phyloP scores from a whole-genome alignment of 164 flowering plant species.

The Stephania cephalantha region DNA sequence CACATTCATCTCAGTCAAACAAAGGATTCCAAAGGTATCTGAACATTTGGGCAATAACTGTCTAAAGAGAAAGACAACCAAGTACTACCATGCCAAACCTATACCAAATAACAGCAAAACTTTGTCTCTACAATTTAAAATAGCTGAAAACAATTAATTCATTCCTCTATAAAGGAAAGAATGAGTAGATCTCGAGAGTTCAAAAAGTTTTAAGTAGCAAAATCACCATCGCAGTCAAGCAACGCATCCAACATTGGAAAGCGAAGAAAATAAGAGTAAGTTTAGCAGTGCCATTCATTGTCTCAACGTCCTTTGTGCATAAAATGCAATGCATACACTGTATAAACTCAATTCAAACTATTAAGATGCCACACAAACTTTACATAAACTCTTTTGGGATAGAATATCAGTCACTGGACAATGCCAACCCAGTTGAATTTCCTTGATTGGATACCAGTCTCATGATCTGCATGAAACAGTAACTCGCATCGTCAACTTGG shows the following conservation, averaged over 20 bases:
- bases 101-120: not conserved
- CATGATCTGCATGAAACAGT: too few species aligned
- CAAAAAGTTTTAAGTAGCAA: not conserved
- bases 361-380: too few species aligned
- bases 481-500: too few species aligned
- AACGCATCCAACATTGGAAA: not conserved
- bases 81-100: not conserved
- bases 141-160: not conserved
- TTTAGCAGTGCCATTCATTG: not conserved
- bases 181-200: too few species aligned
- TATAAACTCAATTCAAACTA: not conserved
- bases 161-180: not conserved
- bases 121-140: not conserved
- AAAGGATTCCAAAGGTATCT: too few species aligned
- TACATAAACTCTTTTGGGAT: too few species aligned
- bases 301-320: too few species aligned
- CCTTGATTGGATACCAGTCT: too few species aligned
- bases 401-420: too few species aligned
- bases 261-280: not conserved
- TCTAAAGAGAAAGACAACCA: not conserved
- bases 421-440: too few species aligned
- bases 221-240: not conserved
- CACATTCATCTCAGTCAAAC: too few species aligned
- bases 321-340: too few species aligned
- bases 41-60: not conserved